These are phyloP conservation scores for Pseudogymnoascus sp. DNA, from an alignment of 2,329 filamentous ascomycete species.

Conservation along the genomic window DNA sequence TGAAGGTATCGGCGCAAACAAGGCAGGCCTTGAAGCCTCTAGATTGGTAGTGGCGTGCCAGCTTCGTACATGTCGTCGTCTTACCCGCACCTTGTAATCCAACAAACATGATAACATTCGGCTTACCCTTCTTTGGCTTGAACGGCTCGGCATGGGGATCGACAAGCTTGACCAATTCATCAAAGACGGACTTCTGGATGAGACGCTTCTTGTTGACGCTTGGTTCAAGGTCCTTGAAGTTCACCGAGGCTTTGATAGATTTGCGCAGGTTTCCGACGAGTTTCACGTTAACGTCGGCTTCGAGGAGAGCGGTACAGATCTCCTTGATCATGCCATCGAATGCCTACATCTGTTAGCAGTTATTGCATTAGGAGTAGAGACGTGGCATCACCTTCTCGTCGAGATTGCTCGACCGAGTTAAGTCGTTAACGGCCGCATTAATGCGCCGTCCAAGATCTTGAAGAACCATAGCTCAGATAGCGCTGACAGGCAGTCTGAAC, in stretches of 20 bases:
- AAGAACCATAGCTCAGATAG: slow-evolving; percentile 67
- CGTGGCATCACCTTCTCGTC: slow-evolving; percentile 73
- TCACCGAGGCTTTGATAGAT: slow-evolving; percentile 82
- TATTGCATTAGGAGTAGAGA: neutral
- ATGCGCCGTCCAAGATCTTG: slow-evolving; percentile 98
- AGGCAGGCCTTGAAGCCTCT: slow-evolving; percentile 87
- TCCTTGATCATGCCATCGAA: slow-evolving; percentile 99
- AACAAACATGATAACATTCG: slow-evolving; percentile 99
- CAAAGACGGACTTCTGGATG: slow-evolving; percentile 96
- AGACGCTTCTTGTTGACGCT: slow-evolving; percentile 97
- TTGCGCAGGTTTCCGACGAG: slow-evolving; percentile 87
- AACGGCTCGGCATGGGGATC: slow-evolving; percentile 93
- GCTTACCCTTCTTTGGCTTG: slow-evolving; percentile 91
- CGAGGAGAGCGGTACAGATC: slow-evolving; percentile 88
- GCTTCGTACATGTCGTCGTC: slow-evolving; percentile 95
- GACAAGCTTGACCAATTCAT: slow-evolving; percentile 90
- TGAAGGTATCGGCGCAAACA: slow-evolving; percentile 96
- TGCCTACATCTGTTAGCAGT: slow-evolving; percentile 49
- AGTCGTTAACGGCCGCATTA: slow-evolving; percentile 88
- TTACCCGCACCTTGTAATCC: slow-evolving; percentile 96
- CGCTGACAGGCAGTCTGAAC: neutral
- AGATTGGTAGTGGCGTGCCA: slow-evolving; percentile 89
- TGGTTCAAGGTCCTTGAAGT: slow-evolving; percentile 86
- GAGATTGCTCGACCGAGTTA: slow-evolving; percentile 84
- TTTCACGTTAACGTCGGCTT: slow-evolving; percentile 94